Conservation (phyloP, 140 eudicot species). For the Senecio squalidus region DNA sequence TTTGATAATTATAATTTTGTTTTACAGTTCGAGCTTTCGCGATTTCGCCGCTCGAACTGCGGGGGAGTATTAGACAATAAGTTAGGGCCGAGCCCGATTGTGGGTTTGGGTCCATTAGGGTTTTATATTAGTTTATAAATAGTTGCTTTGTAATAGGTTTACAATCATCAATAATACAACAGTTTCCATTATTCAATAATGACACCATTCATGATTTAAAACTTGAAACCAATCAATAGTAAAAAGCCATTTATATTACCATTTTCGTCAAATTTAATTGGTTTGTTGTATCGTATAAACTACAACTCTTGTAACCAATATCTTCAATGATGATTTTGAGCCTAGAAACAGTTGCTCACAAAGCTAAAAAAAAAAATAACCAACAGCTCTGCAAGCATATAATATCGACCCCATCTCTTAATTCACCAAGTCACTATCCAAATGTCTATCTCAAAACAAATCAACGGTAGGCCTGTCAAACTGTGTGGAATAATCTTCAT, state of each 20-base stretch:
- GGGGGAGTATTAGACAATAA: too few relatives aligned
- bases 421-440: slow-evolving; percentile 5
- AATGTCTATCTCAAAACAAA: background rate
- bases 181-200: too few relatives aligned
- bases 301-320: background rate
- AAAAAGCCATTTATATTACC: background rate
- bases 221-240: background rate
- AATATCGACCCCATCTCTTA: slow-evolving; percentile 13
- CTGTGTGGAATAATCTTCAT: background rate
- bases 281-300: background rate
- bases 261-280: background rate
- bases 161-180: too few relatives aligned
- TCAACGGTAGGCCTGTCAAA: background rate
- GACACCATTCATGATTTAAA: background rate
- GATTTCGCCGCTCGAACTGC: too few relatives aligned
- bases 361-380: slow-evolving; percentile 19
- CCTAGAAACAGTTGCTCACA: background rate
- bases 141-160: too few relatives aligned
- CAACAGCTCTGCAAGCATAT: slow-evolving; percentile 17
- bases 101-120: too few relatives aligned
- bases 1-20: too few relatives aligned
- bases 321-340: background rate
- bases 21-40: too few relatives aligned
- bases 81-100: too few relatives aligned
- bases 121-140: too few relatives aligned